These are phyloP conservation scores for Cutaneotrichosporon dermatis DNA, from an alignment of 1,284 basidiomycete species.

Conservation along the genomic window DNA sequence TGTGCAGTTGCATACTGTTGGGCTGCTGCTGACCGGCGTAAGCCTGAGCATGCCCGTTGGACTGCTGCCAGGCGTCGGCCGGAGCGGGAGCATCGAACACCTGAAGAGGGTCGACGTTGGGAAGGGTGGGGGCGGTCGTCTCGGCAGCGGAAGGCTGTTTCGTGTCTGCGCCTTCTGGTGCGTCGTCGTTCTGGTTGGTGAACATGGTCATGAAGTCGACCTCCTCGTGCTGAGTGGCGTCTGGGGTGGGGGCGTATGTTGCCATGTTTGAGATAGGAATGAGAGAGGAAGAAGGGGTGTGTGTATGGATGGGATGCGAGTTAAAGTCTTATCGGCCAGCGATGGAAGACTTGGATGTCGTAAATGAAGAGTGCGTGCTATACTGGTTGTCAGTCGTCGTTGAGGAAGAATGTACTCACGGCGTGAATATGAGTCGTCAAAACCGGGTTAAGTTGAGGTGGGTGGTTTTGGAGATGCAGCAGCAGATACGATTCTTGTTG, in stretches of 20 bases:
- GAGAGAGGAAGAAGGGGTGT: too few relatives aligned
- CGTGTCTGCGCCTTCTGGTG: neutral
- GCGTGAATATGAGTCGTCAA: conserved; percentile 2
- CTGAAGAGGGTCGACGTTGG: conserved; percentile 7
- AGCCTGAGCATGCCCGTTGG: neutral
- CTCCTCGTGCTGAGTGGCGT: conserved; percentile 12
- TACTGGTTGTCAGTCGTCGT: neutral
- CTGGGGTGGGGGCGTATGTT: conserved; percentile 7
- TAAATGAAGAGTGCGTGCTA: conserved; percentile 1
- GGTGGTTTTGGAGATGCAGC: neutral
- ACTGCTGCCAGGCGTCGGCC: neutral
- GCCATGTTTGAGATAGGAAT: conserved; percentile 1
- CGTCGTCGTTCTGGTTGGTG: conserved; percentile 19
- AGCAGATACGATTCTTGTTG: neutral
- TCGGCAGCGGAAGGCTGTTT: neutral
- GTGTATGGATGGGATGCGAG: neutral
- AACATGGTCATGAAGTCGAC: conserved; percentile 26
- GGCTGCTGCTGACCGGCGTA: too few relatives aligned
- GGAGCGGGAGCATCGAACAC: conserved; percentile 8
- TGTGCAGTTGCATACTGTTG: neutral
- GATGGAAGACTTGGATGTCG: neutral
- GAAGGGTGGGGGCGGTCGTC: conserved; percentile 1
- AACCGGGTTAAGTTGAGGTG: neutral
- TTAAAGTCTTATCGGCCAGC: conserved; percentile 3
- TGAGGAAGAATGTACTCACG: neutral